These are phyloP conservation scores for Trichosporon sp. DNA, from an alignment of 1,284 basidiomycete species.

Conservation along the genomic window DNA sequence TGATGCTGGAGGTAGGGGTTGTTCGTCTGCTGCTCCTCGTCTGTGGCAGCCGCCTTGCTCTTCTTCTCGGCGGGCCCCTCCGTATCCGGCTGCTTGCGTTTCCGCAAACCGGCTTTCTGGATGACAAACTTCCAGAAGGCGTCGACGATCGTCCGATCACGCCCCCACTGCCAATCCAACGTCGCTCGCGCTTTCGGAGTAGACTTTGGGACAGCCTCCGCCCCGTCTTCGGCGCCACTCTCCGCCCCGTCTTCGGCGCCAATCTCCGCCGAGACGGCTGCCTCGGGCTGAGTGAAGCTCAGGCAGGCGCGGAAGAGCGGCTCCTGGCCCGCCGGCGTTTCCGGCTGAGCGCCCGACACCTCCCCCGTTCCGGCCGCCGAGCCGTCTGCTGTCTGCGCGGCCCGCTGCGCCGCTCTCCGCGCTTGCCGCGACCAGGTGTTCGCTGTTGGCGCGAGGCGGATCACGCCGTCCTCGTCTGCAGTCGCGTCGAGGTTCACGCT, in stretches of 20 bases:
- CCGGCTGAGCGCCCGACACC: background rate
- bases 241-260: constrained; percentile 14
- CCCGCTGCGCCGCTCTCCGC: constrained; percentile 43
- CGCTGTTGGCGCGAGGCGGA: constrained; percentile 52
- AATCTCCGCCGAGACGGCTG: background rate
- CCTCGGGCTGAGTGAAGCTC: background rate
- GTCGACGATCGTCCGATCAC: constrained; percentile 61
- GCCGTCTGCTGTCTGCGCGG: constrained; percentile 8
- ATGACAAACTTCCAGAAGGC: constrained; percentile 62
- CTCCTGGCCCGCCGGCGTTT: background rate
- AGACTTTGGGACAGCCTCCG: background rate
- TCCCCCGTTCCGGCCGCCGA: background rate
- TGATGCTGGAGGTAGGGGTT: background rate
- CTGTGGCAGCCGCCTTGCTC: background rate
- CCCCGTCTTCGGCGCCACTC: background rate
- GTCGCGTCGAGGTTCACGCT: background rate
- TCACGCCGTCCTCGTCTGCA: background rate
- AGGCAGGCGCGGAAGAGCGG: constrained; percentile 36
- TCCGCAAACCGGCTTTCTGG: constrained; percentile 45
- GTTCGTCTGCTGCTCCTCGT: background rate
- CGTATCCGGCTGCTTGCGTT: background rate
- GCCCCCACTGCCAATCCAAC: constrained; percentile 63
- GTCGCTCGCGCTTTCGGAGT: constrained; percentile 37
- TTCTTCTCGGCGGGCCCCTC: background rate
- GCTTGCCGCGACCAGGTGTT: constrained; percentile 75